phyloP scores from a whole-genome alignment of 2,329 filamentous ascomycete species.

The Paecilomyces formosus region DNA sequence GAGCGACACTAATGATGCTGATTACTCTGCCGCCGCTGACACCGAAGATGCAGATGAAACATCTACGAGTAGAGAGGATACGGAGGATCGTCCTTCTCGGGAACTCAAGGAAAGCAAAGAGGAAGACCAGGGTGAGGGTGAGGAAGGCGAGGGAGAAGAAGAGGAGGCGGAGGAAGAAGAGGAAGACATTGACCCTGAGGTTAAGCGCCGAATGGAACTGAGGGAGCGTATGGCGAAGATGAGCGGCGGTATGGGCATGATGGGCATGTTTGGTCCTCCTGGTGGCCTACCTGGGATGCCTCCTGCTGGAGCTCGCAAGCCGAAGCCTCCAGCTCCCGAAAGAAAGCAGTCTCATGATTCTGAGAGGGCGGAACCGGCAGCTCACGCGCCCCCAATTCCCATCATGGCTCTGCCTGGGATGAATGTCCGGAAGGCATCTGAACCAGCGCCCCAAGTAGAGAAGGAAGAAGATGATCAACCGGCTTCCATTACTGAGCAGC shows the following conservation, averaged over 20 bases:
- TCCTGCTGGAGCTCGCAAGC: conserved; percentile 40
- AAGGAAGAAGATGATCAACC: conserved; percentile 43
- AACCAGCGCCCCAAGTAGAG: conserved; percentile 38
- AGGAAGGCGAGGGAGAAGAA: conserved; percentile 41
- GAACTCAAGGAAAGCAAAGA: conserved; percentile 41
- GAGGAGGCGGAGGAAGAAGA: conserved; percentile 67
- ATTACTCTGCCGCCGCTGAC: conserved; percentile 57
- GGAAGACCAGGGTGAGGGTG: conserved; percentile 36
- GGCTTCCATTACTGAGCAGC: conserved; percentile 34
- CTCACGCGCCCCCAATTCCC: conserved; percentile 39
- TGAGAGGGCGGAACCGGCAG: conserved; percentile 21
- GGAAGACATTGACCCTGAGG: conserved; percentile 80
- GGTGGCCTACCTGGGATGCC: conserved; percentile 57
- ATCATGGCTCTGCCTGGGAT: conserved; percentile 65
- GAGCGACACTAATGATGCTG: conserved; percentile 59
- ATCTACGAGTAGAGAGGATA: conserved; percentile 67
- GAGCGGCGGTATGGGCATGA: conserved; percentile 95
- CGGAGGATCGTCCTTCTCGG: conserved; percentile 48
- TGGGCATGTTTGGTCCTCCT: conserved; percentile 78
- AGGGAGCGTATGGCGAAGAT: conserved; percentile 97
- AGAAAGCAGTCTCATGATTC: conserved; percentile 22
- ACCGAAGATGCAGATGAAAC: conserved; percentile 55
- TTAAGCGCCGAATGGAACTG: conserved; percentile 76
- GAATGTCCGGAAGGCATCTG: conserved; percentile 45
- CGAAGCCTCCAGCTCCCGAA: conserved; percentile 30